Percentiles rank a stretch among this genome's conserved stretches.
phyloP scores from a whole-genome alignment of 306 rosid species.

The Cyamopsis tetragonoloba region DNA sequence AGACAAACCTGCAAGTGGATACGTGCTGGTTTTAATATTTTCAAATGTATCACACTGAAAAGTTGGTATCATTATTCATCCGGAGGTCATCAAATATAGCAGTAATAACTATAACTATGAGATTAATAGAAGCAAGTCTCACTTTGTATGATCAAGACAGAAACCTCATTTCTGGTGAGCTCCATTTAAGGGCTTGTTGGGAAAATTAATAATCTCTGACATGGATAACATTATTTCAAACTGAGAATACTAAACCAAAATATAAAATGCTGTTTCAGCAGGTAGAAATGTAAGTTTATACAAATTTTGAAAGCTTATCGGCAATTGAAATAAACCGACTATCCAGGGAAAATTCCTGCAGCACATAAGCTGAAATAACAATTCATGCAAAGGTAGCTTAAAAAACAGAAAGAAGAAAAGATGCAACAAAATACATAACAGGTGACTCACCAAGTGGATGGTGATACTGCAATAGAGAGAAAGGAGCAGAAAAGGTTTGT shows the following conservation, averaged over 20 bases:
- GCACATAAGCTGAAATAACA: conserved; percentile 3
- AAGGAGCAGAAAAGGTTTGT: too few relatives aligned
- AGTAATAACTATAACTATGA: too few relatives aligned
- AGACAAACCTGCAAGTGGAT: conserved; percentile 62
- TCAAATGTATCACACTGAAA: too few relatives aligned
- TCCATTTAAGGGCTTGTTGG: conserved; percentile 63
- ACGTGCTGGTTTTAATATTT: too few relatives aligned
- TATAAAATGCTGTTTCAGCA: background rate
- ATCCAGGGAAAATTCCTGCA: conserved; percentile 82
- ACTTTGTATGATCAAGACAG: conserved; percentile 96
- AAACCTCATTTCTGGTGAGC: conserved; percentile 87
- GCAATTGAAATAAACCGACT: conserved; percentile 72
- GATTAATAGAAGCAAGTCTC: conserved; percentile 29
- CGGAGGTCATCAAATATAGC: too few relatives aligned
- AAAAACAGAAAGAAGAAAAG: background rate
- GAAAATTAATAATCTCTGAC: conserved; percentile 70
- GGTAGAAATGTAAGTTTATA: conserved; percentile 36
- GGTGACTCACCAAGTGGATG: too few relatives aligned
- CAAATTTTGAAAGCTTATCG: conserved; percentile 91
- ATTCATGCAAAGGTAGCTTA: background rate
- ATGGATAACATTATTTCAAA: background rate
- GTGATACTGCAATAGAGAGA: too few relatives aligned
- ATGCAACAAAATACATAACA: background rate
- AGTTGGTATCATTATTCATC: too few relatives aligned
- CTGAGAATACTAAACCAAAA: background rate